Percentiles rank a stretch among this genome's conserved stretches.
phyloP scores from a whole-genome alignment of 2,329 filamentous ascomycete genomes.

The Colletotrichum plurivorum region DNA sequence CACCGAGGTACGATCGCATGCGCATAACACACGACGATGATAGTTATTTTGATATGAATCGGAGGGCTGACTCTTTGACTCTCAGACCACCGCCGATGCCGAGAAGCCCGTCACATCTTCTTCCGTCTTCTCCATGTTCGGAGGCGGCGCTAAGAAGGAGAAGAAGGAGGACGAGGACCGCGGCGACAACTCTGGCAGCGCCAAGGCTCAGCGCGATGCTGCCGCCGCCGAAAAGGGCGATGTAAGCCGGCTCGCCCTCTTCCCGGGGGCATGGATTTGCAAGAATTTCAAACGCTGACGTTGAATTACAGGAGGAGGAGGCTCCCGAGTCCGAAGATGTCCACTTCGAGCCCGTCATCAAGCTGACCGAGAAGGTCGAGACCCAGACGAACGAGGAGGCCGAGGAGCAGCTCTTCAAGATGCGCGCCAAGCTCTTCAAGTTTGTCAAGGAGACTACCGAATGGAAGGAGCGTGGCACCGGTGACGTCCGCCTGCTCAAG shows the following conservation, averaged over 20 bases:
- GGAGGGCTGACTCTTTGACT: constrained; percentile 17
- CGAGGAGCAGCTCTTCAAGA: constrained; percentile 98
- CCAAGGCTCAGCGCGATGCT: constrained; percentile 81
- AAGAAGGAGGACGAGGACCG: constrained; percentile 89
- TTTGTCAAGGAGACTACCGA: constrained; percentile 92
- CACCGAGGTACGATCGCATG: constrained; percentile 41
- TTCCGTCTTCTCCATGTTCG: constrained; percentile 97
- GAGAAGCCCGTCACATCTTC: constrained; percentile 68
- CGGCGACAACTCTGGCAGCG: constrained; percentile 89
- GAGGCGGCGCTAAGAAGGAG: constrained; percentile 96
- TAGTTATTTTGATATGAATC: background rate
- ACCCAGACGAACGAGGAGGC: constrained; percentile 98
- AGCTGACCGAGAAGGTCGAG: constrained; percentile 96
- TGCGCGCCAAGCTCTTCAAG: constrained; percentile 99
- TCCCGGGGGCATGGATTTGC: background rate
- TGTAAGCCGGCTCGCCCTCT: constrained; percentile 56
- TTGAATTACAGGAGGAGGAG: constrained; percentile 72
- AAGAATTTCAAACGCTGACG: constrained; percentile 23
- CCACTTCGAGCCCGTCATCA: constrained; percentile 97
- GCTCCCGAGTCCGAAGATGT: constrained; percentile 91
- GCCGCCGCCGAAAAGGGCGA: constrained; percentile 72
- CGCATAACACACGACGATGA: background rate
- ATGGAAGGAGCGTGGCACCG: constrained; percentile 99
- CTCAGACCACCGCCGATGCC: constrained; percentile 42
- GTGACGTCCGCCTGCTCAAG: constrained; percentile 96